Base-by-base conservation (phyloP, 2,329 filamentous ascomycete genomes). In the Aspergillus awamori region DNA sequence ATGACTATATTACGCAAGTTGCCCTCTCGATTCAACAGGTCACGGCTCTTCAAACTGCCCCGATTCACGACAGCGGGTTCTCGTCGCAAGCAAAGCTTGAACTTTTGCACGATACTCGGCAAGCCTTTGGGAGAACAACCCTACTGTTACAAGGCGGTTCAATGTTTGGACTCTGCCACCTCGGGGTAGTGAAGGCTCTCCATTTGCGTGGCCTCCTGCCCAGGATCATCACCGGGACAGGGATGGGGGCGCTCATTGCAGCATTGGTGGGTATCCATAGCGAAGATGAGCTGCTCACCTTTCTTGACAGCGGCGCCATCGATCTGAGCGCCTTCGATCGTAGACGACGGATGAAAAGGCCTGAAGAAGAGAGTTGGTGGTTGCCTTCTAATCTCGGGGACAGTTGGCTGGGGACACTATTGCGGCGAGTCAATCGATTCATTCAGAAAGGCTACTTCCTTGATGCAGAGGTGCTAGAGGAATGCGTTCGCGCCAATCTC, bases 141-240 rank as follows among this genome's bases (percentile, higher is more conserved):
- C 82, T 97, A 24, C 89, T 97, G 4, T 78, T 97, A 1, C 93
- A 97, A 74, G 93, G 93, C 52, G 93, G 94, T 13, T 91, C 92
- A 45, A 94, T 96, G 60, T 97, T 97, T 70, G 93, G 93, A 2
- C 79, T 97, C 8, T 97, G 92, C 69, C 94, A 97, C 76, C 76
- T 97, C 4, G 93, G 93, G 6, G 92, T 97, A 5, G 91, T 96
- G 41, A 96, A 94, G 73, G 93, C 93, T 2, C 80, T 97, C 43
- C 91, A 93, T 76, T 79, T 93, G 38, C 86, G 90, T 28, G 91
- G 91, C 0, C 79, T 97, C 15, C 81, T 97, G 49, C 94, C 95
- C 4, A 86, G 92, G 47, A 96, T 97, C 69, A 93, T 98, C 68
- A 92, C 92, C 0, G 94, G 94, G 8, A 96, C 92, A 1, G 93